A percentile compares a stretch with the other conserved stretches of the same genome.
Conservation (phyloP, 768 basidiomycete genomes). For the Pleurotus cornucopiae region DNA sequence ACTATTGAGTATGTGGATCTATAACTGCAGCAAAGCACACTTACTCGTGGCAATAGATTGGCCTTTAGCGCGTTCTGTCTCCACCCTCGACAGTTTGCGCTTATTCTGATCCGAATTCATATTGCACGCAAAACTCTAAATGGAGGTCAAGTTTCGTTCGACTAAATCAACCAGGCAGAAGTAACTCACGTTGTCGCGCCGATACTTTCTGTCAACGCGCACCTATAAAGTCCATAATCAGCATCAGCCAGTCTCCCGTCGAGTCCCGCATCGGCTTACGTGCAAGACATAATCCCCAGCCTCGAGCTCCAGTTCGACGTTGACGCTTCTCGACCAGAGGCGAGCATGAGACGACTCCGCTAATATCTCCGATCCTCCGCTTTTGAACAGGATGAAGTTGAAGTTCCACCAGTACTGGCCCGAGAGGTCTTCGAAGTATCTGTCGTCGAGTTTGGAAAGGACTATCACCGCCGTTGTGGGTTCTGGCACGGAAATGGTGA, state of each 20-base stretch:
- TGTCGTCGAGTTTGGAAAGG: conserved; percentile 39
- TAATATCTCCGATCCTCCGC: conserved; percentile 31
- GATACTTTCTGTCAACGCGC: conserved; percentile 25
- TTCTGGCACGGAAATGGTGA: conserved; percentile 35
- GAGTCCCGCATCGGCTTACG: conserved; percentile 16
- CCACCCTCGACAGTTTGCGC: conserved; percentile 34
- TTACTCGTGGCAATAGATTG: conserved; percentile 43
- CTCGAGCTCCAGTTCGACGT: conserved; percentile 32
- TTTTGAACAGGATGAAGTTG: conserved; percentile 43
- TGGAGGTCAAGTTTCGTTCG: no score
- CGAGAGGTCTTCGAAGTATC: conserved; percentile 38
- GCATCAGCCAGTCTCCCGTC: no score
- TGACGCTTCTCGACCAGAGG: conserved; percentile 30
- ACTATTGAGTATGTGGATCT: background rate
- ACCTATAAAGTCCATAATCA: conserved; percentile 17
- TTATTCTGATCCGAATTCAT: conserved; percentile 27
- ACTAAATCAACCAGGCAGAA: no score
- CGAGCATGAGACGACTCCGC: conserved; percentile 27
- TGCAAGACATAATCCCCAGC: conserved; percentile 40
- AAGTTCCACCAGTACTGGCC: conserved; percentile 35
- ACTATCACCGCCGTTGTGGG: conserved; percentile 39
- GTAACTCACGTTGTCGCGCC: conserved; percentile 18
- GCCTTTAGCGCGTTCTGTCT: conserved; percentile 41
- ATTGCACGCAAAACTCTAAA: conserved; percentile 7
- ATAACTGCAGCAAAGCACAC: conserved; percentile 12